Evolutionary conservation across 2,329 filamentous ascomycete genomes (phyloP).

Genomic region (Stemphylium lycopersici): DNA sequence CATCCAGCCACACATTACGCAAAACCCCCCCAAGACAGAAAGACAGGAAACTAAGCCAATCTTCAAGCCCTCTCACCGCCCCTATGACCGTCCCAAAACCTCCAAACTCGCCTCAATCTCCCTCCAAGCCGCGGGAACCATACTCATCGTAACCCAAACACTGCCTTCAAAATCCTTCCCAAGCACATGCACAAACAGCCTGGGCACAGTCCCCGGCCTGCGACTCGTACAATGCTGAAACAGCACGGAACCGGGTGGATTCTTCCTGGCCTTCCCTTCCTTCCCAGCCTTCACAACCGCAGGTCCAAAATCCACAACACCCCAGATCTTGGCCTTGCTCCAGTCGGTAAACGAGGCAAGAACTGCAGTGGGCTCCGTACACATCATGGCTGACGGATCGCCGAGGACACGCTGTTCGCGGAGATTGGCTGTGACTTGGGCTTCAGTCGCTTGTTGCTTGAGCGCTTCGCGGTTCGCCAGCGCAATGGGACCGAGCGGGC

Average conservation of each 20-base stretch:
- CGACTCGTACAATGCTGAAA: conserved; percentile 21
- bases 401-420: conserved; percentile 18
- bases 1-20: too few species aligned
- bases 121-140: conserved; percentile 15
- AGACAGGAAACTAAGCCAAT: too few species aligned
- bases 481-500: conserved; percentile 22
- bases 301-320: conserved; percentile 27
- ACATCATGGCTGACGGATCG: conserved; percentile 29
- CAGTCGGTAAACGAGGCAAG: conserved; percentile 23
- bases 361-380: conserved; percentile 10
- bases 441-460: conserved; percentile 22
- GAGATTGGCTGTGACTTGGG: conserved; percentile 29
- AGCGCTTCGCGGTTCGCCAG: conserved; percentile 20
- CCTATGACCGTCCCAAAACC: neutral
- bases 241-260: conserved; percentile 17
- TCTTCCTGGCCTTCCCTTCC: conserved; percentile 6
- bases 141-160: conserved; percentile 20
- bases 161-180: conserved; percentile 18
- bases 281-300: conserved; percentile 15
- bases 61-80: too few species aligned
- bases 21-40: too few species aligned
- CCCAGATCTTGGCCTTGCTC: conserved; percentile 19
- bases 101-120: conserved; percentile 15
- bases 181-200: conserved; percentile 19
- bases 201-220: conserved; percentile 5